Percentiles rank a stretch among this genome's conserved stretches.
Evolutionary conservation across 805 yeast genomes (phyloP).

Genomic region (Yarrowia sp.): DNA sequence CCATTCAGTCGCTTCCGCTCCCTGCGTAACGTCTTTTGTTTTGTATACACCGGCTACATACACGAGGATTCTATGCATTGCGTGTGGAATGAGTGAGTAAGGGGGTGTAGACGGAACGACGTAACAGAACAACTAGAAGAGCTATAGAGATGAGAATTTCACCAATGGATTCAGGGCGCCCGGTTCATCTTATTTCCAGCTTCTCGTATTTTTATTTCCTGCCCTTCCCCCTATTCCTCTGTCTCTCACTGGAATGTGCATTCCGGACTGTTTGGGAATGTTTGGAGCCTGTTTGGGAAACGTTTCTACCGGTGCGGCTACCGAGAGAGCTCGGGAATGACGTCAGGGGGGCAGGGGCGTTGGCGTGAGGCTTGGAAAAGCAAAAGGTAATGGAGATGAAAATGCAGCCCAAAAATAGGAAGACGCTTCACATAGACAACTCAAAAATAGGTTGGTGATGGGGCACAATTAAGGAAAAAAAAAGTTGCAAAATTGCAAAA

Average conservation of each 20-base stretch:
- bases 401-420: background rate
- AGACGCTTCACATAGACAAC: too few species aligned
- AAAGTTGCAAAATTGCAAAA: background rate
- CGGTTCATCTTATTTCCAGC: background rate
- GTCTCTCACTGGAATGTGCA: conserved; percentile 2
- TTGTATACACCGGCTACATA: conserved; percentile 6
- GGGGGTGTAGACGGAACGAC: background rate
- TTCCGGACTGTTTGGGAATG: conserved; percentile 7
- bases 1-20: conserved; percentile 10
- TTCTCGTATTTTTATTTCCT: background rate
- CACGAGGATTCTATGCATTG: conserved; percentile 34
- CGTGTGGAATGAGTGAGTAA: conserved; percentile 4
- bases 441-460: background rate
- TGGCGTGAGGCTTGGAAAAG: conserved; percentile 18
- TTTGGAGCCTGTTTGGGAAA: conserved; percentile 23
- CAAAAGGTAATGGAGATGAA: background rate
- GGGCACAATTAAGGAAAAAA: background rate
- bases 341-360: conserved; percentile 37
- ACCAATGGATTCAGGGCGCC: background rate
- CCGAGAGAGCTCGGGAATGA: conserved; percentile 15
- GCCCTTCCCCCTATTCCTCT: too few species aligned
- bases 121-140: background rate
- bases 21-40: conserved; percentile 35
- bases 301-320: conserved; percentile 35
- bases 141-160: background rate